Evolutionary conservation across 2,329 filamentous ascomycete species (phyloP).

Genomic region (Penicillium nordicum): DNA sequence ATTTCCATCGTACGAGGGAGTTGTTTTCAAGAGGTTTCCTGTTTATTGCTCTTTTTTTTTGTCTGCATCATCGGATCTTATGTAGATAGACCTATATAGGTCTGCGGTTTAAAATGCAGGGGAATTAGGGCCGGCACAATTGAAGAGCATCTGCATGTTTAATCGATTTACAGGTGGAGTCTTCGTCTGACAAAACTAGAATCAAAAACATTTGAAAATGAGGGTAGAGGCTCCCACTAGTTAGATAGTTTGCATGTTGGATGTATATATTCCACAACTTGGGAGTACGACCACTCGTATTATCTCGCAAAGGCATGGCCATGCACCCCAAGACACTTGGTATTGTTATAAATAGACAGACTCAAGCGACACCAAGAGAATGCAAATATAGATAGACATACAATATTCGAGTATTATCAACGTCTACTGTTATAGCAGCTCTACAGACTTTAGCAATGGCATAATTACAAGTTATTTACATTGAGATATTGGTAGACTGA

Average conservation of each 20-base stretch:
- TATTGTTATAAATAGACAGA: not conserved
- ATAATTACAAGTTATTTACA: not conserved
- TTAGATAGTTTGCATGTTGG: not conserved
- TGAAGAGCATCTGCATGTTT: slow-evolving; percentile 9
- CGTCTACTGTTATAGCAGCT: not conserved
- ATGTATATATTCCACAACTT: not conserved
- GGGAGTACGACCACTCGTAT: not conserved
- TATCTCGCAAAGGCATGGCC: not conserved
- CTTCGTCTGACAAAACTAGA: not conserved
- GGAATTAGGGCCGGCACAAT: slow-evolving; percentile 3
- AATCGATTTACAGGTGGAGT: not conserved
- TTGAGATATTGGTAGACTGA: not conserved
- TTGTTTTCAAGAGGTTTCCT: slow-evolving; percentile 29
- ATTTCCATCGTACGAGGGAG: slow-evolving; percentile 33
- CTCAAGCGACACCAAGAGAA: not conserved
- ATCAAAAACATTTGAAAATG: not conserved
- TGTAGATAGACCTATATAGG: slow-evolving; percentile 26
- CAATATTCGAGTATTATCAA: not conserved
- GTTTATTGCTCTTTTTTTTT: slow-evolving; percentile 21
- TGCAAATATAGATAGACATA: not conserved
- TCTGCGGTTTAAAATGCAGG: slow-evolving; percentile 19
- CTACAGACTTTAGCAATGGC: not conserved
- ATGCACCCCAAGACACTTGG: not conserved
- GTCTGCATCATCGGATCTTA: slow-evolving; percentile 19
- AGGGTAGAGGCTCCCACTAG: not conserved